A percentile compares a stretch with the other conserved stretches of the same genome.
Evolutionary conservation across 257 asterid species (phyloP).

Genomic region (Scutellaria baicalensis): DNA sequence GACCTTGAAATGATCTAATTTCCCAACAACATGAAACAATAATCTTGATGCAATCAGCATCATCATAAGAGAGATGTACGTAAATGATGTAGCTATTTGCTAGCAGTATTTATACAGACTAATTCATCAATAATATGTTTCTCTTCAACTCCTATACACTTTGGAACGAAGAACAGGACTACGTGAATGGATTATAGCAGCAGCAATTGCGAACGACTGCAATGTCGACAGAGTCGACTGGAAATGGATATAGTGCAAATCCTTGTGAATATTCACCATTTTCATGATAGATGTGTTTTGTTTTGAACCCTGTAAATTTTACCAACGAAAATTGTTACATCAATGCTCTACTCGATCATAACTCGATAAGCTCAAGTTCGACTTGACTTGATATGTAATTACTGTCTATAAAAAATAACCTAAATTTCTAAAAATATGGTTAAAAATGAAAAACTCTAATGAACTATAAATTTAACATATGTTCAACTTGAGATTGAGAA

Average conservation of each 20-base stretch:
- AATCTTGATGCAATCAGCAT: not conserved
- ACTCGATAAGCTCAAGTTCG: too few relatives aligned
- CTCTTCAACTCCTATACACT: constrained; percentile 46
- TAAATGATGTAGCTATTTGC: not conserved
- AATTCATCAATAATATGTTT: not conserved
- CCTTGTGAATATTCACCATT: constrained; percentile 69
- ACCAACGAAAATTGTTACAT: not conserved
- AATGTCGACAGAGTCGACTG: constrained; percentile 60
- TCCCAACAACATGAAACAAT: constrained; percentile 4
- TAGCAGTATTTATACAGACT: constrained; percentile 16
- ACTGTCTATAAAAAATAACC: too few relatives aligned
- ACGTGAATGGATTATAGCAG: constrained; percentile 66
- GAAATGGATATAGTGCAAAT: constrained; percentile 64
- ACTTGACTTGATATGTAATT: too few relatives aligned
- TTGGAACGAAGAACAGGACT: constrained; percentile 44
- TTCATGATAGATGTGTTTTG: constrained; percentile 53
- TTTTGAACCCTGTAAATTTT: constrained; percentile 58
- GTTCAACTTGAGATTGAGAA: too few relatives aligned
- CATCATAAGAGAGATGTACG: constrained; percentile 4
- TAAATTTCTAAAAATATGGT: not conserved
- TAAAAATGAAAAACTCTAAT: too few relatives aligned
- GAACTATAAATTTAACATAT: too few relatives aligned
- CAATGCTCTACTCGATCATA: not conserved
- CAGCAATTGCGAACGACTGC: constrained; percentile 78
- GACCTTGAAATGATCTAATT: not conserved